Conservation (phyloP, 2,329 filamentous ascomycete genomes). For the Diplodia sapinea region DNA sequence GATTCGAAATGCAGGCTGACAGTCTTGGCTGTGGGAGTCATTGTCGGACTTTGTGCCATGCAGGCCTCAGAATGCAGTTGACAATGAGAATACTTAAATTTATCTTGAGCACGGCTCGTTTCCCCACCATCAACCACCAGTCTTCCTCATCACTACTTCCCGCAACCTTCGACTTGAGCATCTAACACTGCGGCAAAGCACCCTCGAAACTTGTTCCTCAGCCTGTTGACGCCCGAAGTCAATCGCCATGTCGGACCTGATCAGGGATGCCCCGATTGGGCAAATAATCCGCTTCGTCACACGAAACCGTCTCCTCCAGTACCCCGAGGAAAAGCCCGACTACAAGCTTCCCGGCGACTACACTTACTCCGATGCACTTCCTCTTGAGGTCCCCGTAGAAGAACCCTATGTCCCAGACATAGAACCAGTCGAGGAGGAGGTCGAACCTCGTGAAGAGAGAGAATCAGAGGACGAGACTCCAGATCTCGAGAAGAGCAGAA, state of each 20-base stretch:
- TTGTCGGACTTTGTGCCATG: background rate
- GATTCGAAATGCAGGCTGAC: slow-evolving; percentile 20
- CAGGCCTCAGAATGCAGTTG: background rate
- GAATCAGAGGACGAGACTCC: slow-evolving; percentile 34
- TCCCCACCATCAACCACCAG: background rate
- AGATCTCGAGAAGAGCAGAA: background rate
- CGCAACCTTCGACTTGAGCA: background rate
- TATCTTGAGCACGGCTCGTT: background rate
- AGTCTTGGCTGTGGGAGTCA: background rate
- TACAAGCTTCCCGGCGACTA: slow-evolving; percentile 60
- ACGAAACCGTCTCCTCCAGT: slow-evolving; percentile 59
- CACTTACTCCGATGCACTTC: slow-evolving; percentile 34
- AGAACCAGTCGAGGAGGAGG: slow-evolving; percentile 18
- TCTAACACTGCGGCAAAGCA: background rate
- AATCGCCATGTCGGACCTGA: slow-evolving; percentile 46
- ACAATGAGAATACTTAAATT: background rate
- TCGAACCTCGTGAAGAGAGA: slow-evolving; percentile 41
- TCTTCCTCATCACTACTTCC: background rate
- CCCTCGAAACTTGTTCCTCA: background rate
- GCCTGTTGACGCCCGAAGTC: background rate
- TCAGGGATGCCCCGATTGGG: slow-evolving; percentile 65
- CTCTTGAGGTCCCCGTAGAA: slow-evolving; percentile 34
- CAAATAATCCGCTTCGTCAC: slow-evolving; percentile 64
- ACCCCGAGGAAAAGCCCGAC: slow-evolving; percentile 64
- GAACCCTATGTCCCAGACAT: slow-evolving; percentile 12